These are phyloP conservation scores for Talaromyces albobiverticillius DNA, from an alignment of 2,329 filamentous ascomycete genomes.

Conservation along the genomic window DNA sequence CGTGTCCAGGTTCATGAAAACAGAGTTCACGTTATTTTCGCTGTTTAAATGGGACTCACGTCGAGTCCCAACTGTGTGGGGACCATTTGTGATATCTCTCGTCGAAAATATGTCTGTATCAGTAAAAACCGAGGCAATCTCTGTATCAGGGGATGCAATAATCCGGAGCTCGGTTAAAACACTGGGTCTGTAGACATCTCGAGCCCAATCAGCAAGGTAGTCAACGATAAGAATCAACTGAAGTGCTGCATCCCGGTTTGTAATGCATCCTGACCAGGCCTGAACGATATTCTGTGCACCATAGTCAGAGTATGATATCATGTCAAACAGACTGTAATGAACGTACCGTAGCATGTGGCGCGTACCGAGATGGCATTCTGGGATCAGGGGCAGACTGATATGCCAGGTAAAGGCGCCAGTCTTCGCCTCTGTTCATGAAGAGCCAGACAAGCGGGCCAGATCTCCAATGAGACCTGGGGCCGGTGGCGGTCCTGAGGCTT, in stretches of 20 bases:
- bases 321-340: no score
- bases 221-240: constrained; percentile 1
- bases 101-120: constrained; percentile 1
- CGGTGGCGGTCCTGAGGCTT: constrained; percentile 8
- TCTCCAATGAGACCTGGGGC: constrained; percentile 11
- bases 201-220: constrained; percentile 2
- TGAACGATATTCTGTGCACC: neutral
- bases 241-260: neutral
- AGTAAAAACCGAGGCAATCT: constrained; percentile 8
- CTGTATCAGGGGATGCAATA: neutral
- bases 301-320: neutral
- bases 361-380: no score
- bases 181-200: neutral
- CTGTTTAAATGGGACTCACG: no score
- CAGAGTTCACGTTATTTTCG: neutral
- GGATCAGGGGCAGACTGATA: no score
- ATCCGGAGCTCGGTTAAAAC: neutral
- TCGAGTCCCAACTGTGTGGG: no score
- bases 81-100: neutral
- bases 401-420: constrained; percentile 6
- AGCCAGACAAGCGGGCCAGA: constrained; percentile 18
- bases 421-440: constrained; percentile 14
- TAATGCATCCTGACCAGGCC: neutral
- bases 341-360: no score
- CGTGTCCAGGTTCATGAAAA: neutral